phyloP scores from a whole-genome alignment of 495 filamentous ascomycete species.

The Penicillium goetzii region DNA sequence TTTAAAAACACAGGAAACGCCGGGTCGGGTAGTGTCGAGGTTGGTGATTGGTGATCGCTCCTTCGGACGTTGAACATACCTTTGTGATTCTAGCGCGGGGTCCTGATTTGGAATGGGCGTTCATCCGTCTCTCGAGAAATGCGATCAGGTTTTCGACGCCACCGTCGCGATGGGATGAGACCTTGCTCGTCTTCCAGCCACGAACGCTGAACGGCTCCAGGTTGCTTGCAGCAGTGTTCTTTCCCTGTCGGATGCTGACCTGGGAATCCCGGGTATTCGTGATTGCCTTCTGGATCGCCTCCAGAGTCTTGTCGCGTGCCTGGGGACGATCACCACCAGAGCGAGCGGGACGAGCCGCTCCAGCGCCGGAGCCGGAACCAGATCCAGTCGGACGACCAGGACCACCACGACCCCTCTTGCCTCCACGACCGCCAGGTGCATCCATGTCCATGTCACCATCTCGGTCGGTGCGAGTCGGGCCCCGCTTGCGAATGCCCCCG shows the following conservation, averaged over 20 bases:
- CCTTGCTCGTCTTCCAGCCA: slow-evolving; percentile 80
- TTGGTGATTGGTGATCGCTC: slow-evolving; percentile 55
- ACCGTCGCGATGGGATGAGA: slow-evolving; percentile 66
- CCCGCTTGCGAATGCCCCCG: slow-evolving; percentile 76
- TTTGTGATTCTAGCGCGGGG: slow-evolving; percentile 72
- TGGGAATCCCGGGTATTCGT: slow-evolving; percentile 41
- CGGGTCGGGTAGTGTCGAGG: slow-evolving; percentile 55
- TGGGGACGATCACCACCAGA: slow-evolving; percentile 22
- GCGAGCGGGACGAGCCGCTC: slow-evolving; percentile 18
- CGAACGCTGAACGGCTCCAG: slow-evolving; percentile 57
- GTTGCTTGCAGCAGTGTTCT: slow-evolving; percentile 18
- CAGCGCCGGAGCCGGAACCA: slow-evolving; percentile 8
- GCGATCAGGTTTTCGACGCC: slow-evolving; percentile 69
- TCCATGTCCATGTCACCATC: slow-evolving; percentile 89
- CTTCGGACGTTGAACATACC: slow-evolving; percentile 69
- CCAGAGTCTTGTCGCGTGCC: slow-evolving; percentile 35
- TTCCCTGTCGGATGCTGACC: slow-evolving; percentile 44
- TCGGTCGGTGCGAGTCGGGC: slow-evolving; percentile 61
- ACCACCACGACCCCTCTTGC: slow-evolving; percentile 15
- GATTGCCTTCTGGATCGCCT: slow-evolving; percentile 50
- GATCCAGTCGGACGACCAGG: slow-evolving; percentile 14
- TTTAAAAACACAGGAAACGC: slow-evolving; percentile 55
- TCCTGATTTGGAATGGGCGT: slow-evolving; percentile 55
- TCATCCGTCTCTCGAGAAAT: slow-evolving; percentile 79
- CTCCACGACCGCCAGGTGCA: slow-evolving; percentile 42